Percentiles rank a stretch among this genome's conserved stretches.
Conservation (phyloP, 768 basidiomycete genomes). For the Phylloporus sp. region DNA sequence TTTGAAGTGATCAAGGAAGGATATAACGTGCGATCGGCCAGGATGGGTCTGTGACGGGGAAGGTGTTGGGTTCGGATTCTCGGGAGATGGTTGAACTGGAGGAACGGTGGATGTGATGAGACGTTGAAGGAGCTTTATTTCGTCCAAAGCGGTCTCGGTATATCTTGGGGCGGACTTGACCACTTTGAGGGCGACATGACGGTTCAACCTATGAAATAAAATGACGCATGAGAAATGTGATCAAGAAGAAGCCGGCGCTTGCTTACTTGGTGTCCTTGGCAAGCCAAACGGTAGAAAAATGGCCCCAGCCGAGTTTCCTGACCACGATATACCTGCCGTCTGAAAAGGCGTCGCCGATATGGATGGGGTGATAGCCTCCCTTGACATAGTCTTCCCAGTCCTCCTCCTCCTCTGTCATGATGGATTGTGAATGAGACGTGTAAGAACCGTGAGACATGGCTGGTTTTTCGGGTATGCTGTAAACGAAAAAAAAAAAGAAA, state of each 20-base stretch:
- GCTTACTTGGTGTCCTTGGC: slow-evolving; percentile 76
- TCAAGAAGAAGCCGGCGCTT: slow-evolving; percentile 1
- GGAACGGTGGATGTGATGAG: slow-evolving; percentile 80
- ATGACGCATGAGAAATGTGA: neutral
- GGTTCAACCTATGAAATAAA: slow-evolving; percentile 61
- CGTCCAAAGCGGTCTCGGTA: slow-evolving; percentile 97
- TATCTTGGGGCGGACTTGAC: slow-evolving; percentile 97
- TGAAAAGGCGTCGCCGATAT: slow-evolving; percentile 88
- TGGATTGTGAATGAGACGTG: slow-evolving; percentile 67
- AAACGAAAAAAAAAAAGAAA: slow-evolving; percentile 27
- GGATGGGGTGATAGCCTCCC: slow-evolving; percentile 87
- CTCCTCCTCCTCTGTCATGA: slow-evolving; percentile 90
- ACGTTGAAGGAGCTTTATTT: slow-evolving; percentile 95
- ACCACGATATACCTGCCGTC: slow-evolving; percentile 86
- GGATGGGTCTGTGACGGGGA: slow-evolving; percentile 70
- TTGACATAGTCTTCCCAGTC: slow-evolving; percentile 87
- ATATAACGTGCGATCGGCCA: slow-evolving; percentile 91
- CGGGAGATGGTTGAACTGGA: slow-evolving; percentile 41
- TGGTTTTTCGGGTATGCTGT: slow-evolving; percentile 33
- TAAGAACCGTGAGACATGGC: slow-evolving; percentile 69
- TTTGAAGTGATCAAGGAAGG: slow-evolving; percentile 94
- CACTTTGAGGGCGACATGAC: slow-evolving; percentile 98
- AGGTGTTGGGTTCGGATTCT: slow-evolving; percentile 46
- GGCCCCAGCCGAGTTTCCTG: slow-evolving; percentile 93
- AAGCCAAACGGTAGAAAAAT: slow-evolving; percentile 92